Evolutionary conservation across 225 moss, liverwort and hornwort species (phyloP).

Genomic region (Anthoceros angustus): DNA sequence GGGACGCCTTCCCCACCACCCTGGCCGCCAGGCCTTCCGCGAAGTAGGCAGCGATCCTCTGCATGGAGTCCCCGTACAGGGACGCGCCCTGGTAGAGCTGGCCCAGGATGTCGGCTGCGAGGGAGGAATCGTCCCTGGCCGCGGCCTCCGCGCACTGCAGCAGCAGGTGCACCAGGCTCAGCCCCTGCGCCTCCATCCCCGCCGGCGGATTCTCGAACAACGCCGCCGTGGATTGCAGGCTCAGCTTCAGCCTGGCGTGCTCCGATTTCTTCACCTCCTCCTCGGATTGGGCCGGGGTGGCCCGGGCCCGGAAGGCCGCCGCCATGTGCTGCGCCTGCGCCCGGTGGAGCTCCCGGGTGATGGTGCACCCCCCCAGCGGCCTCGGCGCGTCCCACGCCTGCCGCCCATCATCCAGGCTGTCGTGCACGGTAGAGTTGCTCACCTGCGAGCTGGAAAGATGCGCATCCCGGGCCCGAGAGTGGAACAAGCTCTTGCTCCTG

Average conservation of each 20-base stretch:
- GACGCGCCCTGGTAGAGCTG: constrained; percentile 68
- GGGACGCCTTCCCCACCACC: constrained; percentile 44
- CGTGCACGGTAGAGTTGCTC: background rate
- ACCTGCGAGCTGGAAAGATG: background rate
- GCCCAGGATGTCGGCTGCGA: constrained; percentile 35
- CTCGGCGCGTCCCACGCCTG: background rate
- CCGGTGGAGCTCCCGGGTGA: background rate
- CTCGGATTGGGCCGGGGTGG: background rate
- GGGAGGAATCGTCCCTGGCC: constrained; percentile 37
- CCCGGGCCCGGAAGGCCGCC: background rate
- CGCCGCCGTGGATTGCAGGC: background rate
- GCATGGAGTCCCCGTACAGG: constrained; percentile 77
- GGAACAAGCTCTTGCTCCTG: background rate
- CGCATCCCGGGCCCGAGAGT: background rate
- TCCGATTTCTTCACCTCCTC: background rate
- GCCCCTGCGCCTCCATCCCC: constrained; percentile 1
- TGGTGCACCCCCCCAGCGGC: background rate
- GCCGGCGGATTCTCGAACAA: background rate
- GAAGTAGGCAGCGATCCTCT: constrained; percentile 73
- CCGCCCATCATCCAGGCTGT: background rate
- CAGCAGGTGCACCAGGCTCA: constrained; percentile 11
- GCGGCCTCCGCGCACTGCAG: constrained; percentile 66
- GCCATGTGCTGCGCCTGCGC: background rate
- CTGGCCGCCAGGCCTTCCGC: constrained; percentile 66
- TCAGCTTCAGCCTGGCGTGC: background rate